Percentiles rank a stretch among this genome's conserved stretches.
phyloP scores from a whole-genome alignment of 768 basidiomycete genomes.

The Amyloporia xantha region DNA sequence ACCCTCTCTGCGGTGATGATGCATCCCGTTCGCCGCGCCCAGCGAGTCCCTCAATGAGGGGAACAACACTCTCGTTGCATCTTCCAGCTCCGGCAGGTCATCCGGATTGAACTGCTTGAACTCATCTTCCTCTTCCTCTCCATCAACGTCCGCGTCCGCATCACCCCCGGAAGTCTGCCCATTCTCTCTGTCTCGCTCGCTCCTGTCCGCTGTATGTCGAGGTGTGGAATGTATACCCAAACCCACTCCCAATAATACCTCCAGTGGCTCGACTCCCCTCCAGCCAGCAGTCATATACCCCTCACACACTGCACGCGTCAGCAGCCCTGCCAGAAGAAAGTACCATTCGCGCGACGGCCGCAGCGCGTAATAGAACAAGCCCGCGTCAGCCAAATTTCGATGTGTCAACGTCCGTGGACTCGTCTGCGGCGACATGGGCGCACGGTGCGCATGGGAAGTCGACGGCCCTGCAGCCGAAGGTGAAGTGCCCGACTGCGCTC shows the following conservation, averaged over 20 bases:
- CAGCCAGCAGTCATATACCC: conserved; percentile 81
- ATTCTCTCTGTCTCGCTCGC: neutral
- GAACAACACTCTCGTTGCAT: conserved; percentile 66
- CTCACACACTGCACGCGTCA: conserved; percentile 80
- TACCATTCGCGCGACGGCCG: conserved; percentile 78
- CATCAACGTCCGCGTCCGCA: neutral
- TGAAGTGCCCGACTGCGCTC: neutral
- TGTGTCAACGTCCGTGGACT: conserved; percentile 15
- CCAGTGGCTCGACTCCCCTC: conserved; percentile 63
- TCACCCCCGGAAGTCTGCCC: conserved; percentile 6
- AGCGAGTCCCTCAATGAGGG: conserved; percentile 30
- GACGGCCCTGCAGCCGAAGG: conserved; percentile 3
- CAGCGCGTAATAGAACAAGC: conserved; percentile 34
- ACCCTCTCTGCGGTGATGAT: conserved; percentile 30
- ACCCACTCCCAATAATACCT: conserved; percentile 70
- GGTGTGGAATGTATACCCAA: conserved; percentile 34
- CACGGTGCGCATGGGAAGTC: conserved; percentile 1
- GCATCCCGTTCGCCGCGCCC: conserved; percentile 29
- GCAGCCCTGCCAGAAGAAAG: conserved; percentile 64
- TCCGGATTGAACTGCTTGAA: conserved; percentile 69
- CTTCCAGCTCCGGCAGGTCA: conserved; percentile 59
- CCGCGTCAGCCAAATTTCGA: conserved; percentile 9
- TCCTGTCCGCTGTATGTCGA: neutral
- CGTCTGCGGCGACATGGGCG: conserved; percentile 17
- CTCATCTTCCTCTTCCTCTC: conserved; percentile 21